phyloP scores from a whole-genome alignment of 371 early-diverging fungal genomes.

The Mortierella sp. region DNA sequence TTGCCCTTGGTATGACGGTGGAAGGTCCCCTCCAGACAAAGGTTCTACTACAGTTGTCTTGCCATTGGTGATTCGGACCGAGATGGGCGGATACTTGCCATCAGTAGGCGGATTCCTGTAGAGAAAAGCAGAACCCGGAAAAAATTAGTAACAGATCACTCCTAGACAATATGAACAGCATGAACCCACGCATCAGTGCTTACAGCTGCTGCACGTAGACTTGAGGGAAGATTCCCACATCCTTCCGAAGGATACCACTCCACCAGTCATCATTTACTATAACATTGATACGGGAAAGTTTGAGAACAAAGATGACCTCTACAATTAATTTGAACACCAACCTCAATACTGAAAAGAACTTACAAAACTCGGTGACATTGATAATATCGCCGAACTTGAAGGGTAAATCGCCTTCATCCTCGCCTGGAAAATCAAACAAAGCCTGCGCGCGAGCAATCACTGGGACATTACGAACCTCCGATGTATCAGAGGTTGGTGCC shows the following conservation, averaged over 20 bases:
- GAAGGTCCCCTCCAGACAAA: slow-evolving; percentile 37
- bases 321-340: neutral
- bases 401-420: slow-evolving; percentile 37
- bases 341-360: neutral
- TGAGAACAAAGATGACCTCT: neutral
- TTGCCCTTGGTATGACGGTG: slow-evolving; percentile 48
- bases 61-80: slow-evolving; percentile 36
- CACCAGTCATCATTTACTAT: slow-evolving; percentile 53
- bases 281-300: neutral
- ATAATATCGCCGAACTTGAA: slow-evolving; percentile 51
- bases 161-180: neutral
- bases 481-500: too few relatives aligned
- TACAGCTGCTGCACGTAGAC: slow-evolving; percentile 40
- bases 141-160: too few relatives aligned
- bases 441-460: slow-evolving; percentile 41
- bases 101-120: slow-evolving; percentile 22
- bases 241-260: slow-evolving; percentile 42
- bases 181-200: neutral
- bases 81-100: slow-evolving; percentile 35
- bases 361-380: slow-evolving; percentile 44
- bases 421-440: slow-evolving; percentile 42
- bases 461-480: neutral
- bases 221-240: slow-evolving; percentile 48
- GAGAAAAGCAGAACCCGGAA: too few relatives aligned
- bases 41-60: slow-evolving; percentile 41